These are phyloP conservation scores for Cicer judaicum DNA, from an alignment of 306 rosid genomes.

Conservation along the genomic window DNA sequence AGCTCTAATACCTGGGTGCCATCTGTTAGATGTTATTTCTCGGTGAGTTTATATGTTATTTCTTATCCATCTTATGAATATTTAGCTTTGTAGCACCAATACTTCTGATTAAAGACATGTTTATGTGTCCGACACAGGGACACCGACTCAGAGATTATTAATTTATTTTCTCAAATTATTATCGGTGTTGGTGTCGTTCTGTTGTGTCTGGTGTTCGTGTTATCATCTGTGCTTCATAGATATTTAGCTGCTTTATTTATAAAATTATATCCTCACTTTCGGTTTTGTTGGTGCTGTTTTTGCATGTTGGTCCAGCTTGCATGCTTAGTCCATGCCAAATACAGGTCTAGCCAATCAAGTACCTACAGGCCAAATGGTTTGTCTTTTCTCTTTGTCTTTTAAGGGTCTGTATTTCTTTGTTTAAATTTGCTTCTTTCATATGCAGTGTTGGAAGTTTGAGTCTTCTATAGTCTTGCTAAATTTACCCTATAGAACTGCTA, in stretches of 20 bases:
- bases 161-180: too few relatives aligned
- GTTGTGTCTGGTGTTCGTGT: too few relatives aligned
- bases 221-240: too few relatives aligned
- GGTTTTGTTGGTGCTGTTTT: slow-evolving; percentile 24
- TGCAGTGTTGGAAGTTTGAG: neutral
- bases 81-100: neutral
- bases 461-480: neutral
- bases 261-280: slow-evolving; percentile 2
- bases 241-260: neutral
- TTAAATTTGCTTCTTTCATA: neutral
- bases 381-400: slow-evolving; percentile 39
- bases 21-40: slow-evolving; percentile 66
- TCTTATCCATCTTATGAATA: neutral
- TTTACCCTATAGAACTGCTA: too few relatives aligned
- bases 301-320: slow-evolving; percentile 65
- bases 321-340: slow-evolving; percentile 76
- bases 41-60: slow-evolving; percentile 60
- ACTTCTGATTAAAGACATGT: too few relatives aligned
- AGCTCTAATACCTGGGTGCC: slow-evolving; percentile 98
- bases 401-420: neutral
- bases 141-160: too few relatives aligned
- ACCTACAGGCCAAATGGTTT: slow-evolving; percentile 75
- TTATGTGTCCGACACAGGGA: too few relatives aligned
- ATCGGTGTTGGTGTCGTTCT: too few relatives aligned
- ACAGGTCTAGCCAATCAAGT: slow-evolving; percentile 68